These are phyloP conservation scores for Phascolomyces articulosus DNA, from an alignment of 371 early-diverging fungal species.

Conservation along the genomic window DNA sequence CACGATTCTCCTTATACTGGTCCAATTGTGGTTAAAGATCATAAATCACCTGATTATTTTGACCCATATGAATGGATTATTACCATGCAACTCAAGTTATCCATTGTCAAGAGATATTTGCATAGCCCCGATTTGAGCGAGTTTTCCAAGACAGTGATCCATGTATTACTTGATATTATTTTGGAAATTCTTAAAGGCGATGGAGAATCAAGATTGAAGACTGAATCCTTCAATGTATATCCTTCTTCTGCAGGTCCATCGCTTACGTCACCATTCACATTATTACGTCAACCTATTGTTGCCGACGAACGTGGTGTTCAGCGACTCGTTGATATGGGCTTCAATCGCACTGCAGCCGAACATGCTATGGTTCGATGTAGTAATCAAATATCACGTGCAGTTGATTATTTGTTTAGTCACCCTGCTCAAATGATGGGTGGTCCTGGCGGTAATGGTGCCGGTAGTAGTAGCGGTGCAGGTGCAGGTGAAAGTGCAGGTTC, in stretches of 20 bases:
- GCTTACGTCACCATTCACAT: constrained; percentile 36
- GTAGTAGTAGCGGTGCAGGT: not conserved
- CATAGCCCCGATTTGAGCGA: constrained; percentile 38
- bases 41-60: constrained; percentile 59
- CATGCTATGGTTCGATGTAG: constrained; percentile 77
- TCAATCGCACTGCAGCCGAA: constrained; percentile 81
- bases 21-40: constrained; percentile 59
- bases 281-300: constrained; percentile 37
- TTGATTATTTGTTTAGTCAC: constrained; percentile 88
- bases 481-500: not conserved
- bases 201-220: constrained; percentile 53
- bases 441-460: constrained; percentile 6
- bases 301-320: constrained; percentile 71
- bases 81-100: constrained; percentile 53
- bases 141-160: constrained; percentile 52
- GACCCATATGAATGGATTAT: constrained; percentile 74
- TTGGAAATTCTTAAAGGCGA: constrained; percentile 75
- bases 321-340: constrained; percentile 90
- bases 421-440: constrained; percentile 52
- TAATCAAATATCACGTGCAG: constrained; percentile 86
- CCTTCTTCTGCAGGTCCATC: not conserved
- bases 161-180: constrained; percentile 58
- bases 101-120: constrained; percentile 53
- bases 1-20: constrained; percentile 73
- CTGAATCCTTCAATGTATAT: constrained; percentile 20